Conservation (phyloP, 768 basidiomycete genomes). For the Tylopilus vinaceipallidus region DNA sequence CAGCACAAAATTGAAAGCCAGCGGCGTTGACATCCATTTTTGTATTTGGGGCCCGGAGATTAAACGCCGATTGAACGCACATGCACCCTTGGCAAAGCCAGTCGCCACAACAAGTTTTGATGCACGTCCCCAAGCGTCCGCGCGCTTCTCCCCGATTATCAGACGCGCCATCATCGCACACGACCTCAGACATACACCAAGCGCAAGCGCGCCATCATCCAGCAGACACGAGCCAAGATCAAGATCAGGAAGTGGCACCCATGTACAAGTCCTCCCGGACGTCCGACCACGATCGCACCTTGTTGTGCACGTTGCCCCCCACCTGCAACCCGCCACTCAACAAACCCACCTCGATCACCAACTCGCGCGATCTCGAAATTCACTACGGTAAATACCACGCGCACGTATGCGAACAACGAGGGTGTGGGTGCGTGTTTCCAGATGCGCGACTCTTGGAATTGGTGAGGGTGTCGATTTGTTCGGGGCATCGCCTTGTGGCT, state of each 20-base stretch:
- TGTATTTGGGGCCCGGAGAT: neutral
- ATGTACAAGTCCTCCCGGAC: constrained; percentile 36
- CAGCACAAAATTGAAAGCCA: constrained; percentile 18
- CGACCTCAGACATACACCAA: constrained; percentile 15
- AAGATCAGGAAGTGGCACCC: constrained; percentile 21
- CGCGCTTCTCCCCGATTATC: constrained; percentile 30
- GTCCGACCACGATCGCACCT: constrained; percentile 33
- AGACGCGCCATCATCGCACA: constrained; percentile 35
- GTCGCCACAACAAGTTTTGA: neutral
- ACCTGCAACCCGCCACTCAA: constrained; percentile 65
- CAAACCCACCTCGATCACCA: constrained; percentile 59
- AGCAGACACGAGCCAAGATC: neutral
- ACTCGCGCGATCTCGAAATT: constrained; percentile 68
- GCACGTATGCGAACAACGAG: constrained; percentile 69
- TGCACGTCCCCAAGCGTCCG: constrained; percentile 33
- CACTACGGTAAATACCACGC: constrained; percentile 86
- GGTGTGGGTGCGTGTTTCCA: constrained; percentile 82
- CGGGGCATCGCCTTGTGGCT: neutral
- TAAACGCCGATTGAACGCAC: neutral
- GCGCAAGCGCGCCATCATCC: neutral
- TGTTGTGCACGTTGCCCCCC: constrained; percentile 77
- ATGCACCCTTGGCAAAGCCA: too few relatives aligned
- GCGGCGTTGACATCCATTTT: constrained; percentile 1
- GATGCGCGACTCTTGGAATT: constrained; percentile 75
- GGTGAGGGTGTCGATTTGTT: constrained; percentile 45